Conservation (phyloP, 352 stramenopile genomes). For the Globisporangium takayamanum region DNA sequence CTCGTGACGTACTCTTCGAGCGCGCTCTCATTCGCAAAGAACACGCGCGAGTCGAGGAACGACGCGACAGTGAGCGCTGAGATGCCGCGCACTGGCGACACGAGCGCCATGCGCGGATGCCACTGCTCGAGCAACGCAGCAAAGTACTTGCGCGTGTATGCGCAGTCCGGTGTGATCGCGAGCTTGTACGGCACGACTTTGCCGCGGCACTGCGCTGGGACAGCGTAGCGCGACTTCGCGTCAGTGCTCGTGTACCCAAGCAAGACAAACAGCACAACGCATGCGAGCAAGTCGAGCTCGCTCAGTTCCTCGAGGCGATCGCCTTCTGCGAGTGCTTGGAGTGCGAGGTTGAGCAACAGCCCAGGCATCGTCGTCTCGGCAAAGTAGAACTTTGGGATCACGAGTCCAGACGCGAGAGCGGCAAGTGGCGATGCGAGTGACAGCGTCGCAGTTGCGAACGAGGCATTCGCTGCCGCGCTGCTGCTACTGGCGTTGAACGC, state of each 20-base stretch:
- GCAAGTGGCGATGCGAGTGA: not conserved
- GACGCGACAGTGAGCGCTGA: conserved; percentile 43
- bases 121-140: conserved; percentile 32
- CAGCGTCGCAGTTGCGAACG: not conserved
- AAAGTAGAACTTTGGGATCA: conserved; percentile 53
- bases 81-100: conserved; percentile 26
- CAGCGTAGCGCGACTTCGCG: conserved; percentile 26
- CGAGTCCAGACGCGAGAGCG: conserved; percentile 22
- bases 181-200: conserved; percentile 71
- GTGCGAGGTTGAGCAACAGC: conserved; percentile 43
- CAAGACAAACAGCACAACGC: conserved; percentile 39
- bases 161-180: conserved; percentile 57
- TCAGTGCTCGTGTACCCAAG: conserved; percentile 43
- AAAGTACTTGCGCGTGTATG: conserved; percentile 67
- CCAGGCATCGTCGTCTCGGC: conserved; percentile 59
- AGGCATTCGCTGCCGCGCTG: not conserved
- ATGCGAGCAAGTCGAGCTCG: conserved; percentile 30
- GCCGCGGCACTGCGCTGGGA: conserved; percentile 37
- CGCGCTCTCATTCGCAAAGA: conserved; percentile 47
- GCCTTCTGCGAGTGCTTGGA: conserved; percentile 37
- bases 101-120: conserved; percentile 54
- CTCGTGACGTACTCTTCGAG: conserved; percentile 51
- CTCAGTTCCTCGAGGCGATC: conserved; percentile 39
- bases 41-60: conserved; percentile 46
- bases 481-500: conserved; percentile 15